Percentiles rank a stretch among this genome's conserved stretches.
phyloP scores from a whole-genome alignment of 306 rosid genomes.

The Castanea mollissima region DNA sequence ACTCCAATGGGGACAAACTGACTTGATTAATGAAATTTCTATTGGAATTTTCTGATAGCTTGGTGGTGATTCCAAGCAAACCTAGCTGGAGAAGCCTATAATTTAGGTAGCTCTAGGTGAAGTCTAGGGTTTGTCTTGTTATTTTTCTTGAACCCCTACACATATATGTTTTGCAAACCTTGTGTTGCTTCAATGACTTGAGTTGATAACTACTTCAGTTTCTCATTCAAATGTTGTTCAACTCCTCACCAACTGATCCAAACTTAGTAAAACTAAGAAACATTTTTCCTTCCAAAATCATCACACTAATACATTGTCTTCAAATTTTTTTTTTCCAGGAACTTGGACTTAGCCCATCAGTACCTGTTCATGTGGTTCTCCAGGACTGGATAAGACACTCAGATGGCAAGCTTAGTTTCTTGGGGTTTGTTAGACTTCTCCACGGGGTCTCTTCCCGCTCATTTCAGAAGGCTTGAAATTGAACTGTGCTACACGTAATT shows the following conservation, averaged over 20 bases:
- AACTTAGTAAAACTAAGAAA: background rate
- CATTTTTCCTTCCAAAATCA: background rate
- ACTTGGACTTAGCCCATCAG: constrained; percentile 78
- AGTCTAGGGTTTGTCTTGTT: no score
- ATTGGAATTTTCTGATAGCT: no score
- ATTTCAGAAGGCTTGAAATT: constrained; percentile 57
- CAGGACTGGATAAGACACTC: constrained; percentile 91
- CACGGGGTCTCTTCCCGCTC: constrained; percentile 66
- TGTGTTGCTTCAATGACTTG: no score
- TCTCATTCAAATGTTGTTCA: background rate
- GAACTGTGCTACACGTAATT: constrained; percentile 11
- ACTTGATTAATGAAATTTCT: no score
- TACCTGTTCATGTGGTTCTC: constrained; percentile 84
- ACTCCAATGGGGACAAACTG: no score
- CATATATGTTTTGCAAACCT: no score
- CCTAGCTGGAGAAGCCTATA: no score
- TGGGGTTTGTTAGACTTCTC: constrained; percentile 78
- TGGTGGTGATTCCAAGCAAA: no score
- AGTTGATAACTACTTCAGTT: background rate
- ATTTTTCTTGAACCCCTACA: no score
- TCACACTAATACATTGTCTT: constrained; percentile 11
- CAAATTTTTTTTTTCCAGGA: constrained; percentile 46
- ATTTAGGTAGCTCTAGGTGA: no score
- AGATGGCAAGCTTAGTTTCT: constrained; percentile 85
- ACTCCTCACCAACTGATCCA: background rate